Evolutionary conservation across 2,329 filamentous ascomycete species (phyloP).

Genomic region (Neopestalotiopsis sp.): DNA sequence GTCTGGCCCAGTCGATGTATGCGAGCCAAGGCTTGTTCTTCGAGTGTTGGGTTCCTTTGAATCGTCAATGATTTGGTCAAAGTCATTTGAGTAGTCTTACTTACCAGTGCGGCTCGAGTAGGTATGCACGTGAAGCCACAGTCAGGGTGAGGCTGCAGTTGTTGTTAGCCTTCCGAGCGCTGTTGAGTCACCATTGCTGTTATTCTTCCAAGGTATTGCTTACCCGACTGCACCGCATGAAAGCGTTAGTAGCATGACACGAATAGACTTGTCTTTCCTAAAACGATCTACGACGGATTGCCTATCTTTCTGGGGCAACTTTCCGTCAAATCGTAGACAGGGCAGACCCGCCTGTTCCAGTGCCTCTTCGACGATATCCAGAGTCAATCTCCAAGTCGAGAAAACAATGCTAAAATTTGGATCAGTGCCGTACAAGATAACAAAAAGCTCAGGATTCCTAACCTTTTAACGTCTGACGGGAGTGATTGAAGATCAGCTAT

Average conservation of each 20-base stretch:
- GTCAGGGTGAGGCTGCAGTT: conserved; percentile 48
- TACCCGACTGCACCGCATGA: conserved; percentile 58
- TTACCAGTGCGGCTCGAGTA: conserved; percentile 57
- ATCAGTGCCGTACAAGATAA: neutral
- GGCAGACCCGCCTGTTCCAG: conserved; percentile 31
- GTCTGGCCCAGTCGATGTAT: conserved; percentile 42
- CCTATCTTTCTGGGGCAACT: conserved; percentile 46
- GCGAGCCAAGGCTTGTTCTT: conserved; percentile 48
- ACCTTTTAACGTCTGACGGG: neutral
- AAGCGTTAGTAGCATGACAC: conserved; percentile 53
- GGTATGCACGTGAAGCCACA: conserved; percentile 49
- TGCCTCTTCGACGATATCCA: neutral
- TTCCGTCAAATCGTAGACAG: conserved; percentile 52
- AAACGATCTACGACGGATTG: conserved; percentile 46
- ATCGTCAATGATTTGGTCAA: neutral
- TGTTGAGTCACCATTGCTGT: too few species aligned
- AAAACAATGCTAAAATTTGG: neutral
- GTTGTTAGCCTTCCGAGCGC: neutral
- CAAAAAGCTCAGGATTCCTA: neutral
- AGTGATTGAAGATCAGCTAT: neutral
- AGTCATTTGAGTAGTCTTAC: neutral
- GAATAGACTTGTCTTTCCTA: conserved; percentile 38
- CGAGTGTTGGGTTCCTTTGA: conserved; percentile 45
- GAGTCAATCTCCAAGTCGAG: neutral
- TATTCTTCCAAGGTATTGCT: conserved; percentile 23